Conservation (phyloP, 371 early-diverging fungal genomes). For the Cokeromyces recurvatus region DNA sequence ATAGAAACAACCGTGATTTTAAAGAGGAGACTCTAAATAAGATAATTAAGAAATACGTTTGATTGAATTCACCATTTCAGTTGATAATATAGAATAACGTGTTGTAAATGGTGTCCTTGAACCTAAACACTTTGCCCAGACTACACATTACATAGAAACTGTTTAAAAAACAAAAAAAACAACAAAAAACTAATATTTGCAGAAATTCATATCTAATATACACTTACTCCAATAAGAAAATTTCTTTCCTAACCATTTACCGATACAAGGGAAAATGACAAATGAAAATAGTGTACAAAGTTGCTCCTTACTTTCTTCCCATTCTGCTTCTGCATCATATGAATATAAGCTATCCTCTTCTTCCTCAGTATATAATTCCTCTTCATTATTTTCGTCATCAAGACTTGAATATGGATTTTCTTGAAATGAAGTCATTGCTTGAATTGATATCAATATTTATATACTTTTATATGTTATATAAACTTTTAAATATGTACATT, state of each 20-base stretch:
- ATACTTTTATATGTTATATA: too few species aligned
- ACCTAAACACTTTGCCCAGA: constrained; percentile 12
- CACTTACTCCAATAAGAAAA: constrained; percentile 53
- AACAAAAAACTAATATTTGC: neutral
- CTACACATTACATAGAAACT: neutral
- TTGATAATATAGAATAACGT: constrained; percentile 4
- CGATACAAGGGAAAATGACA: constrained; percentile 55
- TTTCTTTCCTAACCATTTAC: constrained; percentile 58
- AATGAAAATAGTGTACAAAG: constrained; percentile 49
- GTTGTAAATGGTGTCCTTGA: constrained; percentile 4
- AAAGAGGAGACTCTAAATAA: too few species aligned
- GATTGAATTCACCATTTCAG: constrained; percentile 10
- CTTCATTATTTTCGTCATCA: constrained; percentile 27
- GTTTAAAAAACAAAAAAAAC: neutral
- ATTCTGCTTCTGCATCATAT: constrained; percentile 54
- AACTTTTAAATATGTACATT: too few species aligned
- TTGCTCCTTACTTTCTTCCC: constrained; percentile 63
- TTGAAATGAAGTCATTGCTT: constrained; percentile 6
- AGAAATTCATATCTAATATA: neutral
- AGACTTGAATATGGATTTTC: constrained; percentile 20
- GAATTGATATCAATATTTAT: too few species aligned
- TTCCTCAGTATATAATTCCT: constrained; percentile 10
- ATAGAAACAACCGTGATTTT: too few species aligned
- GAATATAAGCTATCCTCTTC: constrained; percentile 26
- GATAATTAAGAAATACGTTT: constrained; percentile 12